Evolutionary conservation across 2,329 filamentous ascomycete genomes (phyloP), one percentile per base, ranked within the genome.

Genomic region (Diaporthe vaccinii): DNA sequence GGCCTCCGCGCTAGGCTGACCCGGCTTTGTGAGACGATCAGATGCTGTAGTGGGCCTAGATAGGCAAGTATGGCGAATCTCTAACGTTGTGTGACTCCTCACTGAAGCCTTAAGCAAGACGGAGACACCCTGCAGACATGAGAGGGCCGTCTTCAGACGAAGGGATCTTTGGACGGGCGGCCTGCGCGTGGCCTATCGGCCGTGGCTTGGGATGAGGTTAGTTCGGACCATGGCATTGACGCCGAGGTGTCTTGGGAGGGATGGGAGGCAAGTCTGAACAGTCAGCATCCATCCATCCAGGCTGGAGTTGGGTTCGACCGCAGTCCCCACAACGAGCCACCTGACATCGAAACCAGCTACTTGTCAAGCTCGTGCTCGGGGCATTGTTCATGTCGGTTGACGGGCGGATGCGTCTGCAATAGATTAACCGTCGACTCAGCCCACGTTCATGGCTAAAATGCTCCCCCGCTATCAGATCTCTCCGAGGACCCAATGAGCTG

Each of bases 371-470:
- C 41, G 34, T 55, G 49, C 46, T 69, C 72, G 72, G 59, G 67
- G 72, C 39, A 69, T 73, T 73, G 72, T 34, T 58, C 49, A 69
- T n/a, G 44, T 67, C 49, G 59, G 59, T 68, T 69, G 61, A 73
- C 72, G 68, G 25, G 59, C 72, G 61, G 72, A 49, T 46, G 25
- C 17, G 59, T 73, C 61, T 73, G 49, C 28, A 55, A 73, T 73
- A 73, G n/a, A 73, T 73, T 65, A 69, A 73, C 10, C 36, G 49
- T 41, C 65, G 65, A 69, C 65, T 69, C 65, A 69, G 49, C 46
- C 49, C 65, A 55, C 65, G 65, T 55, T 55, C 49, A 69, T 69
- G 65, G 65, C 49, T 69, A 55, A 34, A 55, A 55, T 28, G 8
- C 34, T 28, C 3, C 65, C 65, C 49, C 65, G 31, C 65, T 41